phyloP scores from a whole-genome alignment of 768 basidiomycete genomes.

The Mrakia frigida region DNA sequence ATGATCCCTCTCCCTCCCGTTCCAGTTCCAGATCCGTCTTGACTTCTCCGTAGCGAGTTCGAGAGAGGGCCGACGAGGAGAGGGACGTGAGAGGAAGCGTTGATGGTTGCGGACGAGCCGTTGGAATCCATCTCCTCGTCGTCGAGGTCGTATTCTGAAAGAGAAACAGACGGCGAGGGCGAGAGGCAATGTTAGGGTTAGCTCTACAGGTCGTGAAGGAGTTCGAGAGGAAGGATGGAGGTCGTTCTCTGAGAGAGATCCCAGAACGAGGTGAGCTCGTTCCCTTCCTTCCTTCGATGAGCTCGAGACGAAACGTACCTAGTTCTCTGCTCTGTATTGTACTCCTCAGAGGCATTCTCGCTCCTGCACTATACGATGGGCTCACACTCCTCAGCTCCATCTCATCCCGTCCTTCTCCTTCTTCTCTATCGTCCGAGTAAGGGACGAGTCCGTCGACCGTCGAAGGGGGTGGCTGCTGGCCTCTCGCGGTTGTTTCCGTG shows the following conservation, averaged over 20 bases:
- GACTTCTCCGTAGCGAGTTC: slow-evolving; percentile 40
- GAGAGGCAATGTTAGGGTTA: neutral
- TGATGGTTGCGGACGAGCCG: slow-evolving; percentile 36
- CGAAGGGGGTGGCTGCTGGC: neutral
- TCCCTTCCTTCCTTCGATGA: slow-evolving; percentile 15
- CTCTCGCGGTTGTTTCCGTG: neutral
- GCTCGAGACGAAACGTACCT: slow-evolving; percentile 53
- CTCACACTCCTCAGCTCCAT: slow-evolving; percentile 12
- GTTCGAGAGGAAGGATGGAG: neutral
- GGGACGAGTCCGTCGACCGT: slow-evolving; percentile 7
- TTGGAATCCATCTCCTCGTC: slow-evolving; percentile 58
- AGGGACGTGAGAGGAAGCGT: slow-evolving; percentile 49
- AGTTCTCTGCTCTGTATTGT: slow-evolving; percentile 71
- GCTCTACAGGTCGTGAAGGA: neutral
- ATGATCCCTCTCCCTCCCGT: slow-evolving; percentile 45
- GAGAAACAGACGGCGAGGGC: too few relatives aligned
- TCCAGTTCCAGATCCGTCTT: slow-evolving; percentile 47
- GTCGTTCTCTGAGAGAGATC: neutral
- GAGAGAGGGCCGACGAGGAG: slow-evolving; percentile 72
- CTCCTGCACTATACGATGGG: slow-evolving; percentile 43
- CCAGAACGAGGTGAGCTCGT: slow-evolving; percentile 20
- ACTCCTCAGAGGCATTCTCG: slow-evolving; percentile 60
- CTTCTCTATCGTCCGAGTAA: slow-evolving; percentile 20
- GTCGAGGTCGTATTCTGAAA: slow-evolving; percentile 74
- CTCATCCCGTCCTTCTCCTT: neutral